phyloP scores from a whole-genome alignment of 805 yeast species.

The Schwanniomyces vanrijiae region DNA sequence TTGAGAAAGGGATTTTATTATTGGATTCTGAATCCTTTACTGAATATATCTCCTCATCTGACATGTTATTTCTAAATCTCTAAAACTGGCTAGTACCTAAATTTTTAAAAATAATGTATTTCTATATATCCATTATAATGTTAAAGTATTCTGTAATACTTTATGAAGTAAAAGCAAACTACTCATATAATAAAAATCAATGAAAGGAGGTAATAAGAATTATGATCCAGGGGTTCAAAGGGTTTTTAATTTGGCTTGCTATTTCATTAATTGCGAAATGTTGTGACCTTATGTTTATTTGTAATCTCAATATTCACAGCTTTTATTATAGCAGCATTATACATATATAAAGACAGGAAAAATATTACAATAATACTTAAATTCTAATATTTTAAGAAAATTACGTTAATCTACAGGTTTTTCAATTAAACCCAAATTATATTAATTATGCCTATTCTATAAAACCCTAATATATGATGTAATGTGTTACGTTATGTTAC shows the following conservation, averaged over 20 bases:
- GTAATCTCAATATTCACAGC: no score
- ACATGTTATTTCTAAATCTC: neutral
- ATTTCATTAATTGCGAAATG: neutral
- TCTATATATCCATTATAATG: neutral
- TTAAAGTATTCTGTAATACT: neutral
- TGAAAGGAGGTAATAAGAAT: neutral
- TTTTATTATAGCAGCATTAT: no score
- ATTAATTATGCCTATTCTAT: neutral
- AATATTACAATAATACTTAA: no score
- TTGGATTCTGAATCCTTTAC: neutral
- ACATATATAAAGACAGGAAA: no score
- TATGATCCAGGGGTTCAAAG: neutral
- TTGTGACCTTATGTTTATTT: neutral
- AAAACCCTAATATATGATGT: neutral
- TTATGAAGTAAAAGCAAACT: neutral
- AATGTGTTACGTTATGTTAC: no score
- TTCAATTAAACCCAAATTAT: neutral
- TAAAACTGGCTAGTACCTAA: neutral
- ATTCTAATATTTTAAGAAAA: no score
- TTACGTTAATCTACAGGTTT: no score
- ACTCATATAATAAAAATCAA: no score
- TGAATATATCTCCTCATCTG: neutral
- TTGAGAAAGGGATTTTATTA: neutral
- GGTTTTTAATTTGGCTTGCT: neutral
- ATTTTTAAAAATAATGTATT: neutral